Evolutionary conservation across 2,329 filamentous ascomycete genomes (phyloP).

Genomic region (Lecanicillium sp.): DNA sequence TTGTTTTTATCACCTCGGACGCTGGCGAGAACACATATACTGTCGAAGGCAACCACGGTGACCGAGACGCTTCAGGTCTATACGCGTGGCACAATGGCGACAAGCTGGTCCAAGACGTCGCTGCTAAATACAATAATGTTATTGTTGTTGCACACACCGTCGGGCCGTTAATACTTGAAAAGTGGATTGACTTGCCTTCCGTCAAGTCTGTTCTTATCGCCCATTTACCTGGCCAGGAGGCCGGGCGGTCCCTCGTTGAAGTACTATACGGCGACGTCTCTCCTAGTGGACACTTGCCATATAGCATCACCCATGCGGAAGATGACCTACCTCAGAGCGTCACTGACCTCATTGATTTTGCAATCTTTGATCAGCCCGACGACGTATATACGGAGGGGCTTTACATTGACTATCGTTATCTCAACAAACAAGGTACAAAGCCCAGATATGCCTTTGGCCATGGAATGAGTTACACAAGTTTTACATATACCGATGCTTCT

Average conservation of each 20-base stretch:
- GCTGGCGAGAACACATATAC: conserved; percentile 68
- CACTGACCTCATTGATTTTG: conserved; percentile 37
- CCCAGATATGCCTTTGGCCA: conserved; percentile 84
- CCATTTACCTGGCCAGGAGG: conserved; percentile 83
- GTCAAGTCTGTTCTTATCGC: conserved; percentile 75
- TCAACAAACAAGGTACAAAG: conserved; percentile 65
- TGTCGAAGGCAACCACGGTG: conserved; percentile 55
- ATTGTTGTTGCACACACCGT: conserved; percentile 85
- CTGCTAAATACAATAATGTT: conserved; percentile 43
- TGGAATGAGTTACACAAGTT: conserved; percentile 74
- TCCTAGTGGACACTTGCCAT: conserved; percentile 72
- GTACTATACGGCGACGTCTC: conserved; percentile 72
- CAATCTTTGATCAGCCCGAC: conserved; percentile 56
- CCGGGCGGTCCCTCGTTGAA: conserved; percentile 71
- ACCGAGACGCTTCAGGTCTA: conserved; percentile 57
- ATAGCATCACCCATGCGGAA: conserved; percentile 67
- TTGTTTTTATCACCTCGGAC: conserved; percentile 81
- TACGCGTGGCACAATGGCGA: conserved; percentile 73
- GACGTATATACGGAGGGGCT: conserved; percentile 77
- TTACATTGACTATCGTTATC: conserved; percentile 84
- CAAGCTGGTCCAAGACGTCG: conserved; percentile 62
- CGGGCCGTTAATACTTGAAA: conserved; percentile 71
- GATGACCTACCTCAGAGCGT: conserved; percentile 61
- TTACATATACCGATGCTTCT: conserved; percentile 47
- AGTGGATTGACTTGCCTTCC: conserved; percentile 68